phyloP scores from a whole-genome alignment of 139 green algal species.

The Tetradesmus obliquus region DNA sequence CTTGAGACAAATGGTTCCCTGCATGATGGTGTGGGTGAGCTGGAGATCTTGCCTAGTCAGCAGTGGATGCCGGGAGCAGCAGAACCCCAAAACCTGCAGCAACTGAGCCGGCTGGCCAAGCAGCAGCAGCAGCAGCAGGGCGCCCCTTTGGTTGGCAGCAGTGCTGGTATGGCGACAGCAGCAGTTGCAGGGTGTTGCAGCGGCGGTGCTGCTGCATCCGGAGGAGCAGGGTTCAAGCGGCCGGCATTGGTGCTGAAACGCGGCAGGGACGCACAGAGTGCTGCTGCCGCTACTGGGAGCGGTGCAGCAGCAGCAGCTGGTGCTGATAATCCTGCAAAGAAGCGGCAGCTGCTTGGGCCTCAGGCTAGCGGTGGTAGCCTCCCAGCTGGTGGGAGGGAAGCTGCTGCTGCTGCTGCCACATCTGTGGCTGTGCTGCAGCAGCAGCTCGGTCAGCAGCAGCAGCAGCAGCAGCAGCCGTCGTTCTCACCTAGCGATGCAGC shows the following conservation, averaged over 20 bases:
- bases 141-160: not conserved
- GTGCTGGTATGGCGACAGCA: not conserved
- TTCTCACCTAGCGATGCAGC: not conserved
- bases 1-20: not conserved
- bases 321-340: not conserved
- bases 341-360: not conserved
- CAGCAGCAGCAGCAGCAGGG: constrained; percentile 3
- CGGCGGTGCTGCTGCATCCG: not conserved
- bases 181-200: not conserved
- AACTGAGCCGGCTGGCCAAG: constrained; percentile 8
- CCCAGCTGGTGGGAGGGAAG: not conserved
- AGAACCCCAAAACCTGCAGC: constrained; percentile 1
- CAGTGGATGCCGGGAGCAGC: constrained; percentile 1
- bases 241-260: not conserved
- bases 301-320: not conserved
- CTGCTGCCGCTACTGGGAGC: not conserved
- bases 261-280: not conserved
- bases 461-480: not conserved
- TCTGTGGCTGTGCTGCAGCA: not conserved
- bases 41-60: constrained; percentile 11
- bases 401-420: not conserved
- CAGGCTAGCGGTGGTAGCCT: not conserved
- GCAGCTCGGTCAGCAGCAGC: constrained; percentile 8
- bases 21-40: constrained; percentile 5
- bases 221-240: not conserved